Evolutionary conservation across 331 rosid genomes (phyloP).

Genomic region (Spiraea crenata): DNA sequence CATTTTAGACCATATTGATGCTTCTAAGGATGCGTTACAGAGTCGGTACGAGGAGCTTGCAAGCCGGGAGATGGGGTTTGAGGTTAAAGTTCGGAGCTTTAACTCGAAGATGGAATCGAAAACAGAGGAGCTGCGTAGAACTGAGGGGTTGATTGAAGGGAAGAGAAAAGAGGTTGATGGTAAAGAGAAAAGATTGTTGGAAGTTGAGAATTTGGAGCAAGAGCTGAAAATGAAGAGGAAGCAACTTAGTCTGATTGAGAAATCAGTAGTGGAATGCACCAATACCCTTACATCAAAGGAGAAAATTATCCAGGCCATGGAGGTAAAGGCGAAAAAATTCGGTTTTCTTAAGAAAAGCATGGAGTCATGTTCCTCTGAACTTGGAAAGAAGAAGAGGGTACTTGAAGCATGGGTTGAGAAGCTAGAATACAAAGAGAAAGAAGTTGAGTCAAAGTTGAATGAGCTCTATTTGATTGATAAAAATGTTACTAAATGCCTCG

Average conservation of each 20-base stretch:
- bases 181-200: constrained; percentile 11
- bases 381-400: constrained; percentile 26
- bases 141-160: constrained; percentile 19
- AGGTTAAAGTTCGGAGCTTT: not conserved
- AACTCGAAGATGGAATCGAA: constrained; percentile 13
- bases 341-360: constrained; percentile 13
- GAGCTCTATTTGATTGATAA: constrained; percentile 2
- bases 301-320: constrained; percentile 26
- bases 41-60: constrained; percentile 18
- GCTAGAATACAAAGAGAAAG: constrained; percentile 12
- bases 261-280: constrained; percentile 20
- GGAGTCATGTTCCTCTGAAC: constrained; percentile 25
- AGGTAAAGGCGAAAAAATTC: constrained; percentile 17
- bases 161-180: constrained; percentile 28
- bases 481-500: not conserved
- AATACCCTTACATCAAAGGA: constrained; percentile 17
- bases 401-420: constrained; percentile 5
- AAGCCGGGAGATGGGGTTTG: constrained; percentile 33
- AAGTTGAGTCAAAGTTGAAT: not conserved
- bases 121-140: constrained; percentile 7
- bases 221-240: too few relatives aligned
- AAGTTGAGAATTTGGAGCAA: constrained; percentile 14
- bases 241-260: not conserved
- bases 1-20: constrained; percentile 35
- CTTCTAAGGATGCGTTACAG: constrained; percentile 11